Evolutionary conservation across 176 grass and related monocot genomes (phyloP).

Genomic region (Aegilops umbellulata): DNA sequence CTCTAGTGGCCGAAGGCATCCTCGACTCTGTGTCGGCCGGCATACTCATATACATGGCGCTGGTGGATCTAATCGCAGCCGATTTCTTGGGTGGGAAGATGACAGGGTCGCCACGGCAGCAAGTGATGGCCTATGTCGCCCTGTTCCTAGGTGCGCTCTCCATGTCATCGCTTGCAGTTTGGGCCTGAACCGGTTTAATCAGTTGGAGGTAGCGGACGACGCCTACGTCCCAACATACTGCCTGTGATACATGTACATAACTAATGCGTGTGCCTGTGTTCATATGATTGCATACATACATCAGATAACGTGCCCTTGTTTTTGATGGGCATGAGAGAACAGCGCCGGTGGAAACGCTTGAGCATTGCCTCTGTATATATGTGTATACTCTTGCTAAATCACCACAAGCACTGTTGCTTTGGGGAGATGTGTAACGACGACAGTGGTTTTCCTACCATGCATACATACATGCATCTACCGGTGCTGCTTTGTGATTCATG

Average conservation of each 20-base stretch:
- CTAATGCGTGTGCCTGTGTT: background rate
- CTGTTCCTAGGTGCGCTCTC: constrained; percentile 62
- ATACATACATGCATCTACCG: no score
- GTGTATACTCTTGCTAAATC: background rate
- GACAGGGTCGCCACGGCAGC: constrained; percentile 37
- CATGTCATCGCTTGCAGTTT: constrained; percentile 79
- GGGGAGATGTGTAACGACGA: background rate
- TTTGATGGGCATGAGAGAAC: constrained; percentile 35
- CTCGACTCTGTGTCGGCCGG: constrained; percentile 82
- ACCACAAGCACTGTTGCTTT: background rate
- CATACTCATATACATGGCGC: constrained; percentile 90
- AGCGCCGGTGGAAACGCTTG: background rate
- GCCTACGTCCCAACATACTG: background rate
- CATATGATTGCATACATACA: background rate
- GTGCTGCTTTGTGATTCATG: no score
- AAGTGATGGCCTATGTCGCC: constrained; percentile 48
- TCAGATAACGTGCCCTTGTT: constrained; percentile 11
- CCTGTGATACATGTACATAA: background rate
- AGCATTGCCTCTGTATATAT: background rate
- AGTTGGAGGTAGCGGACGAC: background rate
- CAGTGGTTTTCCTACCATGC: no score
- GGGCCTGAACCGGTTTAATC: constrained; percentile 49
- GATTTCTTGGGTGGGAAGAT: constrained; percentile 72
- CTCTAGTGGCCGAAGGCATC: constrained; percentile 73
- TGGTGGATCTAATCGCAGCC: constrained; percentile 84